Evolutionary conservation across 257 asterid species (phyloP), one percentile per base, ranked within the genome.

Genomic region (Salvia splendens): DNA sequence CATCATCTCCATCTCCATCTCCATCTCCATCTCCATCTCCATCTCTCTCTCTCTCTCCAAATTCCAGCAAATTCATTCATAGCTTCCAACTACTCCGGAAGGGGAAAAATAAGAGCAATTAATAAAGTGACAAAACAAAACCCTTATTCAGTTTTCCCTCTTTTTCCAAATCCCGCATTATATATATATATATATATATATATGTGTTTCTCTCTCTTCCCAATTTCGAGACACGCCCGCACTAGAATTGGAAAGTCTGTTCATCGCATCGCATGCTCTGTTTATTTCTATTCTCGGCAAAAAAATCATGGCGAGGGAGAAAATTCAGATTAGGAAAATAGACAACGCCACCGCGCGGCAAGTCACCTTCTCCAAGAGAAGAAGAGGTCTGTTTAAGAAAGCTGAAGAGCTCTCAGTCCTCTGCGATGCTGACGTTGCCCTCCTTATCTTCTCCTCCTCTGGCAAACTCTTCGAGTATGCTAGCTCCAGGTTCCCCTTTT

Each of bases 391-490:
- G 28, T 85, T 89, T 72, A 89, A 89, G 84, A 89, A 89, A 80
- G 97, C 97, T 49, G 86, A 89, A 70, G 97, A 89, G 51, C 94
- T 89, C 64, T 73, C 93, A n/a, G n/a, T n/a, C n/a, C n/a, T n/a
- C n/a, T n/a, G n/a, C n/a, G n/a, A n/a, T n/a, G n/a, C n/a, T 15
- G 93, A 89, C 72, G 87, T 87, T 54, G 95, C 83, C 40, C 79
- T 89, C 60, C 75, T 87, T 81, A 70, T 85, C 73, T 84, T 89
- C 85, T 85, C 95, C 48, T 84, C 95, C 67, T 76, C 89, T 3
- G 91, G 87, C 8, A 89, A 87, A 72, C 84, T 85, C 70, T 89
- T 87, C 50, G 77, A 85, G 54, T 89, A 79, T 75, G 82, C 95
- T 16, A 85, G 80, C 80, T 82, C 91, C 82, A 84, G 93, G 96